Evolutionary conservation across 2,329 filamentous ascomycete species (phyloP), one percentile per base, ranked within the genome.

Genomic region (Penicillium sp.): DNA sequence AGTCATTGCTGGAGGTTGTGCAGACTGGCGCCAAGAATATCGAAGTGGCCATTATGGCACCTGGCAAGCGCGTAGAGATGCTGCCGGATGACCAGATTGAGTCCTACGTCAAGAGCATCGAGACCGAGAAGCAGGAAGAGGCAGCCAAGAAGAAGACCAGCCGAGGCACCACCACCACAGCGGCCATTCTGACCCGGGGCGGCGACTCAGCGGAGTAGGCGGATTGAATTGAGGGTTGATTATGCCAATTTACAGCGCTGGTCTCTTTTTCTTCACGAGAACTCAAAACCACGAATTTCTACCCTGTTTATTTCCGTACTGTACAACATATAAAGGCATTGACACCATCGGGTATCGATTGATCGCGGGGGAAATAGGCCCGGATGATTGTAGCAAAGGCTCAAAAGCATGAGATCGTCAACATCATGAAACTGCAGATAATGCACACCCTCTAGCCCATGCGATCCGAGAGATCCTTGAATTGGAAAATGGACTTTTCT

Each of bases 21-120:
- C 93, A 98, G 74, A 98, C 93, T 2, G 93, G 93, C 54, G 93
- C 93, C 43, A 98, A 98, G 83, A 98, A 98, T 74, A 98, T 98
- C 64, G 93, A 98, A 76, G 97, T 98, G 65, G 93, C 94, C 48
- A 85, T 98, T 66, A 96, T 97, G 89, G 87, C 89, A 6, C 90
- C 93, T 6, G 90, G 89, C 42, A 89, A 95, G 77, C 71, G 79
- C 13, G 82, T 98, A 54, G 90, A 97, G 77, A 90, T 95, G 83
- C 80, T 98, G 59, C 88, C 89, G 2, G 86, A 91, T 26, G 91
- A 97, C 70, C 88, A 95, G 64, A 98, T 98, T 64, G 93, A 98
- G 77, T 81, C 82, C 60, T 96, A 95, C 66, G 94, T 98, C 66
- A 97, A 97, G 83, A 93, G 83, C 72, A 98, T 98, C 70, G 95